Evolutionary conservation across 257 asterid species (phyloP).

Genomic region (Solanum acaule): DNA sequence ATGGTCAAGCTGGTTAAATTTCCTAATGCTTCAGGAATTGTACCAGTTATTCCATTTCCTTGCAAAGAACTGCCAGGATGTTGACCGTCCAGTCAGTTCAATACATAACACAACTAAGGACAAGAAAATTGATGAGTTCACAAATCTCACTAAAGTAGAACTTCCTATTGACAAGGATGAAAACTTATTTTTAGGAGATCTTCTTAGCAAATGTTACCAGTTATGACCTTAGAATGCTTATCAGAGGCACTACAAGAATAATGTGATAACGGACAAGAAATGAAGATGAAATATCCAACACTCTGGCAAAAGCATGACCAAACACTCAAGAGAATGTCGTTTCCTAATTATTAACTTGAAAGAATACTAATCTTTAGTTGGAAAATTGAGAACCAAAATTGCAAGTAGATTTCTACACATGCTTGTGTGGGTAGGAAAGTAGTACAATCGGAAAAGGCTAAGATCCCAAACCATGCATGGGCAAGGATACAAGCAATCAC

Average conservation of each 20-base stretch:
- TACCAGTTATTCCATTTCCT: conserved; percentile 81
- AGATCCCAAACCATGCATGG: background rate
- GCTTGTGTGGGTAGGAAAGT: background rate
- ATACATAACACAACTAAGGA: background rate
- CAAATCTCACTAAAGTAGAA: background rate
- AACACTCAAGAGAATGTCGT: background rate
- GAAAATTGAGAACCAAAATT: background rate
- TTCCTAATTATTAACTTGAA: background rate
- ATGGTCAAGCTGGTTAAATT: conserved; percentile 72
- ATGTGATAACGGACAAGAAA: background rate
- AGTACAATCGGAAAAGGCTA: background rate
- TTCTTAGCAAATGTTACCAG: background rate
- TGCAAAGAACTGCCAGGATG: conserved; percentile 55
- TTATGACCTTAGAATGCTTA: background rate
- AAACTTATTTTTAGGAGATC: background rate
- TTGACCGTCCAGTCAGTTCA: background rate
- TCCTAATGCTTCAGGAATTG: conserved; percentile 70
- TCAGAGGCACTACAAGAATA: background rate
- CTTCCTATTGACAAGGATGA: background rate
- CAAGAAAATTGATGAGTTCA: background rate
- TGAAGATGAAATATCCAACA: background rate
- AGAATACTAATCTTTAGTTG: background rate
- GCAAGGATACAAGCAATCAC: background rate
- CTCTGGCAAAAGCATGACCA: background rate
- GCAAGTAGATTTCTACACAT: background rate